Base-by-base conservation (phyloP, 2,329 filamentous ascomycete genomes). In the Arthrobotrys conoides region DNA sequence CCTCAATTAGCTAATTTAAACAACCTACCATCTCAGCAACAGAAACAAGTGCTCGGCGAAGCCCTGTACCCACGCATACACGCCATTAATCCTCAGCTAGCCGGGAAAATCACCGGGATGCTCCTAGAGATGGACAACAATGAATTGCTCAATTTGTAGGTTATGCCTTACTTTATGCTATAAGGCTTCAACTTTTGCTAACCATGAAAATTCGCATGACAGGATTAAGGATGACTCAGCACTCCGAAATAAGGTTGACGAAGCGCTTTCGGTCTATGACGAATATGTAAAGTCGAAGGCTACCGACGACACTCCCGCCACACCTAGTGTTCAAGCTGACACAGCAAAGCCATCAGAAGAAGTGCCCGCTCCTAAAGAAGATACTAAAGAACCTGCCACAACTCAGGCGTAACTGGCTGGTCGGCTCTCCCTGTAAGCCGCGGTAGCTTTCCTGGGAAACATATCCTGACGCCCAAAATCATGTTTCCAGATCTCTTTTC, bases 21-120 rank as follows among this genome's bases (percentile, higher is more conserved):
- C 80, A 82, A 84, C 41, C 87, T 88, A 63, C 82, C 84, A 68
- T 89, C 91, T 46, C 88, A 89, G 61, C 93, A 97, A 87, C 96
- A 98, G 89, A 99, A 99, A 91, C 96, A 99, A 89, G 93, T 98
- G 86, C 91, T 99, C 70, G 96, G 96, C 85, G 96, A 99, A 87
- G 91, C 93, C 82, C 92, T 99, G 83, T 99, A 98, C 89, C 96
- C 96, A 84, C 99, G 98, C 92, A 98, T 99, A 83, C 91, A 94
- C 86, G 90, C 90, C 82, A 91, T 97, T 86, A 96, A 99, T 88
- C 92, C 94, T 78, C 94, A 97, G 83, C 89, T 99, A 83, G 96
- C 96, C 80, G 96, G 96, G 84, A 99, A 99, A 91, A 98, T 99
- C 86, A 99, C 96, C 80, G 96, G 96, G 87, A 99, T 99, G 96